Conservation (phyloP, 805 yeast species). For the Brettanomyces anomalus region DNA sequence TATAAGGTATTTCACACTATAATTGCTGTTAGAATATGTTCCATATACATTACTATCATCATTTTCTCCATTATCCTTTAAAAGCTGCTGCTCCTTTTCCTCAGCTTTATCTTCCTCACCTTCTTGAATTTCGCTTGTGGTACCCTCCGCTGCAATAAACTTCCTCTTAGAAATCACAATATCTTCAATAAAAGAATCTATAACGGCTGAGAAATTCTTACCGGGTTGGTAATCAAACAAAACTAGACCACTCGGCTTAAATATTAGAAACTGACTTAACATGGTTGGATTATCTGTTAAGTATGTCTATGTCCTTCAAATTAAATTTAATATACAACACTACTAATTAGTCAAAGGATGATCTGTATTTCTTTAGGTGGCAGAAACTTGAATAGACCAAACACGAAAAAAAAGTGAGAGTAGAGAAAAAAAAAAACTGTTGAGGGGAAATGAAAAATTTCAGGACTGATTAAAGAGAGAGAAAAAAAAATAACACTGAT, state of each 20-base stretch:
- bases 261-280: slow-evolving; percentile 42
- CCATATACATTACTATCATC: slow-evolving; percentile 17
- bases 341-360: no score
- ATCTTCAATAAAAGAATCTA: slow-evolving; percentile 41
- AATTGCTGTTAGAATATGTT: slow-evolving; percentile 28
- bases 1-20: slow-evolving; percentile 35
- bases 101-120: slow-evolving; percentile 4
- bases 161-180: slow-evolving; percentile 35
- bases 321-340: no score
- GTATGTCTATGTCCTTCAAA: no score
- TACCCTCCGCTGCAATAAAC: slow-evolving; percentile 16
- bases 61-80: slow-evolving; percentile 12
- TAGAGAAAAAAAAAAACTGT: no score
- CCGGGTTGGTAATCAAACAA: slow-evolving; percentile 36
- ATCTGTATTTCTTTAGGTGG: no score
- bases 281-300: slow-evolving; percentile 15
- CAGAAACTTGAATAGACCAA: no score
- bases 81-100: slow-evolving; percentile 8
- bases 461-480: neutral
- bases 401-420: no score
- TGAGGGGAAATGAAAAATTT: no score
- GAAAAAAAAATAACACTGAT: neutral
- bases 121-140: slow-evolving; percentile 6
- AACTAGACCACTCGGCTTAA: slow-evolving; percentile 45
- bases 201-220: slow-evolving; percentile 29